These are phyloP conservation scores for Sicyos baderoa DNA, from an alignment of 306 rosid species.

Conservation along the genomic window DNA sequence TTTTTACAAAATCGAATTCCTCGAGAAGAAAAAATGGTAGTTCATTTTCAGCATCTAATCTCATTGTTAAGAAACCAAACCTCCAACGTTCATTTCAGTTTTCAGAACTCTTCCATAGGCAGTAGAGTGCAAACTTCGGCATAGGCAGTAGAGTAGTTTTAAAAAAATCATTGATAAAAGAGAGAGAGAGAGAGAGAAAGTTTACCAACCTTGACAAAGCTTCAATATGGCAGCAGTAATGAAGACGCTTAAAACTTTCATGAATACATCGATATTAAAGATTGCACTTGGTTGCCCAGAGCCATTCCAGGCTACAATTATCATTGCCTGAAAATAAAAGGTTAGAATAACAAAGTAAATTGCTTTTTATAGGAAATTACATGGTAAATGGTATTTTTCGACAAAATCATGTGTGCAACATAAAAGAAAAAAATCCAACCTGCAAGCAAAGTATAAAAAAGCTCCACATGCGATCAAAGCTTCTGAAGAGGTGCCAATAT, in stretches of 20 bases:
- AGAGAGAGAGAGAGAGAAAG: background rate
- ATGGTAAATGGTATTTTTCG: background rate
- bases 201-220: slow-evolving; percentile 68
- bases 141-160: background rate
- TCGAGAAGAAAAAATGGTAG: background rate
- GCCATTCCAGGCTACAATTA: slow-evolving; percentile 91
- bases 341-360: background rate
- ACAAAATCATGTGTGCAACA: background rate
- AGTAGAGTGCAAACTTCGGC: background rate
- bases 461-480: slow-evolving; percentile 98
- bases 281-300: slow-evolving; percentile 64
- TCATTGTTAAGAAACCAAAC: background rate
- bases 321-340: slow-evolving; percentile 61
- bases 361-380: background rate
- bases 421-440: slow-evolving; percentile 37
- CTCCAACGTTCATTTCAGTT: background rate
- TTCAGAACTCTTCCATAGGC: no score
- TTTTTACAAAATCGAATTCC: background rate
- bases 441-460: slow-evolving; percentile 83
- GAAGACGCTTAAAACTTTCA: slow-evolving; percentile 79
- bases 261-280: slow-evolving; percentile 59
- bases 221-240: slow-evolving; percentile 90
- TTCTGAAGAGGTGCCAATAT: slow-evolving; percentile 91
- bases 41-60: background rate
- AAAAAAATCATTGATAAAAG: background rate